phyloP scores from a whole-genome alignment of 495 filamentous ascomycete species.

The Penicillium tannophilum region DNA sequence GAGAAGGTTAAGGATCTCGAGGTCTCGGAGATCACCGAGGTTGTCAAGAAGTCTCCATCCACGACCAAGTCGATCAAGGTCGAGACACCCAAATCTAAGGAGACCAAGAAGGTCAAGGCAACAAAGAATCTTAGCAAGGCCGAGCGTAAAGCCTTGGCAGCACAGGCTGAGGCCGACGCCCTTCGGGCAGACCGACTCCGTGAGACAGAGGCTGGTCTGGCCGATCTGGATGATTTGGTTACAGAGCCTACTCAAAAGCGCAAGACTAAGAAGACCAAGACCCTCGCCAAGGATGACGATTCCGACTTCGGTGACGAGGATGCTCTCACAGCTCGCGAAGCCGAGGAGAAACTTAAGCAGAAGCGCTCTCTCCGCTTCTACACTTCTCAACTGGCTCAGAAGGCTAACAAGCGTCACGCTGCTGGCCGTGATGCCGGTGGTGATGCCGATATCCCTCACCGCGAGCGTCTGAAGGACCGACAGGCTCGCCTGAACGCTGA shows the following conservation, averaged over 20 bases:
- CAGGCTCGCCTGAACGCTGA: conserved; percentile 82
- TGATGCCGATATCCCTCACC: conserved; percentile 87
- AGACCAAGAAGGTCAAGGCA: conserved; percentile 29
- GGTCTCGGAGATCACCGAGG: conserved; percentile 22
- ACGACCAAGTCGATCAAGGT: conserved; percentile 18
- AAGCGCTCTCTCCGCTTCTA: conserved; percentile 94
- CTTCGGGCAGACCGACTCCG: conserved; percentile 56
- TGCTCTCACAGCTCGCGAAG: conserved; percentile 60
- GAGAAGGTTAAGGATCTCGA: conserved; percentile 63
- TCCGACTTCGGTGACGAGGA: conserved; percentile 73
- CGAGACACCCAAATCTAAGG: conserved; percentile 35
- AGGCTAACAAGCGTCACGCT: conserved; percentile 79
- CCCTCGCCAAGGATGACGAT: conserved; percentile 40
- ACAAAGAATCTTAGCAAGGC: conserved; percentile 53
- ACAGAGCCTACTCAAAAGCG: conserved; percentile 34
- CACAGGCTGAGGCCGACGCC: conserved; percentile 54
- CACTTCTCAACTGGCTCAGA: conserved; percentile 93
- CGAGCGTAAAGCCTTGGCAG: conserved; percentile 51
- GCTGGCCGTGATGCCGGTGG: conserved; percentile 85
- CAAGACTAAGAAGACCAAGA: conserved; percentile 39
- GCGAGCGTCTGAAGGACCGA: conserved; percentile 83
- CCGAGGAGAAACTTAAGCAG: conserved; percentile 78
- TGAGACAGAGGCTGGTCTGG: conserved; percentile 69
- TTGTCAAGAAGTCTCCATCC: conserved; percentile 11
- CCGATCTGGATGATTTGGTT: conserved; percentile 56